phyloP scores from a whole-genome alignment of 2,329 filamentous ascomycete genomes.

The Chrysoporthe puriensis region DNA sequence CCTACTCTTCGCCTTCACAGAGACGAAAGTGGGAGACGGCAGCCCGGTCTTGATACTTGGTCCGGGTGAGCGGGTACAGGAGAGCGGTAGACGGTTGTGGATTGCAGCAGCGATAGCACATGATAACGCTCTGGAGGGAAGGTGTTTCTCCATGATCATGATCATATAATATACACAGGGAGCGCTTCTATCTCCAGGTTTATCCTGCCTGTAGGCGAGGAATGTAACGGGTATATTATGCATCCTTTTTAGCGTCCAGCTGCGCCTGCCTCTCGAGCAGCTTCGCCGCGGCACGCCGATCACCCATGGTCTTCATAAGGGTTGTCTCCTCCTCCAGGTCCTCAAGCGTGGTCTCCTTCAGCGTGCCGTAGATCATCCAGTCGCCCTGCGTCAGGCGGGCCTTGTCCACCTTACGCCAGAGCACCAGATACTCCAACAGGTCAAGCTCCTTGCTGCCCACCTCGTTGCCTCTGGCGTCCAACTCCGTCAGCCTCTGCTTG shows the following conservation, averaged over 20 bases:
- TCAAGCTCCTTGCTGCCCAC: constrained; percentile 54
- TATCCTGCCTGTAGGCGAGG: constrained; percentile 26
- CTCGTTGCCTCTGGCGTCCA: constrained; percentile 41
- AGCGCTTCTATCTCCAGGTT: background rate
- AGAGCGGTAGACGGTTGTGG: background rate
- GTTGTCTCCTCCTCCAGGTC: constrained; percentile 42
- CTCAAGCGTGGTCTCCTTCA: constrained; percentile 56
- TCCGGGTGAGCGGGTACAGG: background rate
- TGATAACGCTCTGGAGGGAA: too few species aligned
- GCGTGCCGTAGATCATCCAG: constrained; percentile 70
- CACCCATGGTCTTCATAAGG: constrained; percentile 35
- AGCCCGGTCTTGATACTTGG: background rate
- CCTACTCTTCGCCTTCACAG: too few species aligned
- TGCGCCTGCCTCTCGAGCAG: constrained; percentile 33
- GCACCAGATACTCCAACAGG: constrained; percentile 66
- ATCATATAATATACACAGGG: background rate
- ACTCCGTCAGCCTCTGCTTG: constrained; percentile 56
- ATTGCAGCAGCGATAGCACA: background rate
- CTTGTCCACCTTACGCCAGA: constrained; percentile 54
- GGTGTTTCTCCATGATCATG: background rate
- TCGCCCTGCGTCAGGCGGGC: constrained; percentile 51
- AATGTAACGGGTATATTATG: constrained; percentile 11
- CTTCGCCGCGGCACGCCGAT: constrained; percentile 37
- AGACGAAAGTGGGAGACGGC: too few species aligned
- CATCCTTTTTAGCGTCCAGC: background rate